Conservation (phyloP, 768 basidiomycete species). For the Boletus fagicola region DNA sequence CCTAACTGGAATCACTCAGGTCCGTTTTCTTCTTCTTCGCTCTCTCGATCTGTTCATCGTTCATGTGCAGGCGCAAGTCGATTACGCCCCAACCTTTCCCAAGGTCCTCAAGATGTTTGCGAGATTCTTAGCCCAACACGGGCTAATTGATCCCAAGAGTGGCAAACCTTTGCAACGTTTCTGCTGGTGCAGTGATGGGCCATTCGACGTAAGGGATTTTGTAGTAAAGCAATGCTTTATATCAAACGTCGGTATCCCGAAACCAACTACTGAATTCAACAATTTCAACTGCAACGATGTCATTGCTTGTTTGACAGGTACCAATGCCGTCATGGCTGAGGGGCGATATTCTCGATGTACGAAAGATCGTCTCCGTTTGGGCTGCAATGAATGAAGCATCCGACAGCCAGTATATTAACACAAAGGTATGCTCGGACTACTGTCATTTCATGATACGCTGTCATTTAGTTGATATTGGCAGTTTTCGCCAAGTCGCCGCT, state of each 20-base stretch:
- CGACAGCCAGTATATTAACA: constrained; percentile 8
- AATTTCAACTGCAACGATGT: constrained; percentile 8
- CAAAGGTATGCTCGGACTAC: constrained; percentile 13
- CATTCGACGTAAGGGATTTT: constrained; percentile 81
- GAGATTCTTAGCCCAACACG: constrained; percentile 67
- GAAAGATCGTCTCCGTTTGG: constrained; percentile 55
- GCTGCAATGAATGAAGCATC: constrained; percentile 12
- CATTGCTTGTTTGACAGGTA: constrained; percentile 41
- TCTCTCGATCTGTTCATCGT: constrained; percentile 7
- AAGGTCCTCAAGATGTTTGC: constrained; percentile 63
- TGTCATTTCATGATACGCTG: neutral
- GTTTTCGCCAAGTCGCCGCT: constrained; percentile 17
- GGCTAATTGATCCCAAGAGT: constrained; percentile 59
- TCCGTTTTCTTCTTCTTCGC: constrained; percentile 38
- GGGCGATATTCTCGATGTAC: constrained; percentile 74
- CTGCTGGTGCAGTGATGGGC: constrained; percentile 84
- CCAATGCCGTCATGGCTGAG: constrained; percentile 70
- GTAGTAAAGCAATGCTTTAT: constrained; percentile 89
- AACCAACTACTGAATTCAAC: constrained; percentile 1
- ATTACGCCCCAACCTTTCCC: constrained; percentile 73
- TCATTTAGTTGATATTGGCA: constrained; percentile 6
- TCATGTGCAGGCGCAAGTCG: constrained; percentile 67
- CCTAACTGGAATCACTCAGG: constrained; percentile 92
- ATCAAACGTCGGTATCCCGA: constrained; percentile 54
- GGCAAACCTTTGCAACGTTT: constrained; percentile 59